Evolutionary conservation across 345 rosid species (phyloP).

Genomic region (Arabis hirsuta): DNA sequence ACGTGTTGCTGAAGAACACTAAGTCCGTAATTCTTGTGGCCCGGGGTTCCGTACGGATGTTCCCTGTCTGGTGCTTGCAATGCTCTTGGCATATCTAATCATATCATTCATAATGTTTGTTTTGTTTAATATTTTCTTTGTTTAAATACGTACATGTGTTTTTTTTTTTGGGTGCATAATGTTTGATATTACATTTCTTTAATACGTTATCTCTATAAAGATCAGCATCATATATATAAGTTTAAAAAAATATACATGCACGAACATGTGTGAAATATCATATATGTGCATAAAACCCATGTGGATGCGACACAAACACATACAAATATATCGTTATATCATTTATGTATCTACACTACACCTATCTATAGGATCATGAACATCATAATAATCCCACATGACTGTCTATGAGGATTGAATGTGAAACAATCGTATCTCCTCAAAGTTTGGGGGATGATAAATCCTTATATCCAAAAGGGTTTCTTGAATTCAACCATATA

Average conservation of each 20-base stretch:
- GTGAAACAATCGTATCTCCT: not conserved
- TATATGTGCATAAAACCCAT: not conserved
- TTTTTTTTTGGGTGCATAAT: not conserved
- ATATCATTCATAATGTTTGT: not conserved
- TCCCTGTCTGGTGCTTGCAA: conserved; percentile 74
- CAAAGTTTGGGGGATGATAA: conserved; percentile 6
- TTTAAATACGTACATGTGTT: too few species aligned
- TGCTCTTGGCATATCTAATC: conserved; percentile 85
- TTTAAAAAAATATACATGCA: not conserved
- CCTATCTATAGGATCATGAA: conserved; percentile 1
- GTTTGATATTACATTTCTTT: not conserved
- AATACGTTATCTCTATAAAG: not conserved
- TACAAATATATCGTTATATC: not conserved
- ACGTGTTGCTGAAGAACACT: conserved; percentile 93
- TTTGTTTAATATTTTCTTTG: too few species aligned
- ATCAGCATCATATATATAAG: not conserved
- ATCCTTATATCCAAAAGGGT: not conserved
- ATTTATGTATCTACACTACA: not conserved
- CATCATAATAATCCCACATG: not conserved
- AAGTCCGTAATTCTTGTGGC: conserved; percentile 56
- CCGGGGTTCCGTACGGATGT: conserved; percentile 83
- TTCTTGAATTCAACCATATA: not conserved
- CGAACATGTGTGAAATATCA: not conserved
- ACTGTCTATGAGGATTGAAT: not conserved
- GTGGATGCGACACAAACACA: not conserved